Evolutionary conservation across 768 basidiomycete genomes (phyloP), one percentile per base, ranked within the genome.

Genomic region (Suillus sp.): DNA sequence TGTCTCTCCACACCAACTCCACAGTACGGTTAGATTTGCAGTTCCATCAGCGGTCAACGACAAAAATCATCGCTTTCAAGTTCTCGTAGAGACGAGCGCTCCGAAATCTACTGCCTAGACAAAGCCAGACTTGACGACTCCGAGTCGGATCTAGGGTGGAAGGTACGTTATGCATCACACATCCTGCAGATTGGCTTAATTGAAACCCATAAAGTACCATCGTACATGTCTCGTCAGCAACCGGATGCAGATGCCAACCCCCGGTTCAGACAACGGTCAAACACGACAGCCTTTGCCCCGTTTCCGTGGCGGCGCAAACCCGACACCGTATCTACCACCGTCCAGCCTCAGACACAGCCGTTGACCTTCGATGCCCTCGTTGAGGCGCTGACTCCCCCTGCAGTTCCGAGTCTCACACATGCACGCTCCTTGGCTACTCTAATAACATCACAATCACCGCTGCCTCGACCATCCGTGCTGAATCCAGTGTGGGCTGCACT

Each of bases 351-450:
- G 20, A 64, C 65, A 40, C 62, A 65, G 42, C 18, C 66, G 16
- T 64, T 69, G 42, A 58, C 80, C 14, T 73, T 80, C 47, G 89
- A 90, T 42, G 77, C 70, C 25, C 75, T 84, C 45, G 72, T 84
- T n/a, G 77, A 80, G 56, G 74, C 75, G 20, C 70, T 84, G 45
- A 78, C 81, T 7, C 80, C 83, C 13, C 83, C 83, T 42, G 78
- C 81, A 7, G 90, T 91, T 9, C 91, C 92, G 4, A 90, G 88
- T 65, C 75, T 91, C 5, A 66, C 73, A 14, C 82, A 88, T 70
- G 90, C 91, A 9, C 84, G 88, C 16, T 70, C 82, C 37, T 79
- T 92, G n/a, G 84, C 86, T 0, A 75, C 71, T 25, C 66, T 78
- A 10, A 79, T 92, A 54, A 70, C 81, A 8, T 80, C 77, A 4